A percentile compares a stretch with the other conserved stretches of the same genome.
phyloP scores from a whole-genome alignment of 2,329 filamentous ascomycete species.

The Fusarium kyushuense region DNA sequence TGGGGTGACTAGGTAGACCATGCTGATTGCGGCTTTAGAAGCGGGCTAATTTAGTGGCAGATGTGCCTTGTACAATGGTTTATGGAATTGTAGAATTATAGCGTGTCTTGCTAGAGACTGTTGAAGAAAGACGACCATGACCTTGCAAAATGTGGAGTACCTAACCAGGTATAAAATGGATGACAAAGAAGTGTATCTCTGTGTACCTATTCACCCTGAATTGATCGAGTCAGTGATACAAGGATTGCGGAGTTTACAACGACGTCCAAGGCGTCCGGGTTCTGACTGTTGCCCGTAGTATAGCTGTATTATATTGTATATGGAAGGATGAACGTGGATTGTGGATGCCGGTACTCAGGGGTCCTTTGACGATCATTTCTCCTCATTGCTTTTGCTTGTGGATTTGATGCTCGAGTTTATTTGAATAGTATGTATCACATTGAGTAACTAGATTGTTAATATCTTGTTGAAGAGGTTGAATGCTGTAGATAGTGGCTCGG shows the following conservation, averaged over 20 bases:
- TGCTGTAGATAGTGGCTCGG: background rate
- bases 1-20: background rate
- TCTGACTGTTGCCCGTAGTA: background rate
- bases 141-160: slow-evolving; percentile 2
- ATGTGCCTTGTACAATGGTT: too few species aligned
- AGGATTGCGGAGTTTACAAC: background rate
- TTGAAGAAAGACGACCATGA: background rate
- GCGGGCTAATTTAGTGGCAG: background rate
- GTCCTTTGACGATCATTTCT: slow-evolving; percentile 21
- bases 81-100: background rate
- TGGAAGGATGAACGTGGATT: background rate
- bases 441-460: too few species aligned
- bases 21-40: slow-evolving; percentile 2
- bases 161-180: background rate
- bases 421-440: background rate
- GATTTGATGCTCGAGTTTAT: slow-evolving; percentile 5
- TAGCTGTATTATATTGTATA: background rate
- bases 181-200: background rate
- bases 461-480: background rate
- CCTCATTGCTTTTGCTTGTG: background rate
- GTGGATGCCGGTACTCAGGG: slow-evolving; percentile 20
- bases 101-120: background rate
- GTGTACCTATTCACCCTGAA: background rate
- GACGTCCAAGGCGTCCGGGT: background rate
- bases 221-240: slow-evolving; percentile 1